These are phyloP conservation scores for Acorus gramineus DNA, from an alignment of 106 monocot species.

Conservation along the genomic window DNA sequence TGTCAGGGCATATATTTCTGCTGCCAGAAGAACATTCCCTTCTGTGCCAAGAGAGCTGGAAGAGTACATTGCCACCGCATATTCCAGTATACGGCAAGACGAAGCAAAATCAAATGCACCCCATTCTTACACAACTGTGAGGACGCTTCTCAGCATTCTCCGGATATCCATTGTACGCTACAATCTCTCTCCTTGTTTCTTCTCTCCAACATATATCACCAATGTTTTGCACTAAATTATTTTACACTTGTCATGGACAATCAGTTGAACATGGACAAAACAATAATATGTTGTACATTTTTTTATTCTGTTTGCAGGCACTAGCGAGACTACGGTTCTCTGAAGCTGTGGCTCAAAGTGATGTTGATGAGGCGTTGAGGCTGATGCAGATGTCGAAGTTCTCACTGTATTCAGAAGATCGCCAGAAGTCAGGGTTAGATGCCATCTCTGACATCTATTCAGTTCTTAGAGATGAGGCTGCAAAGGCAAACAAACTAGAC, in stretches of 20 bases:
- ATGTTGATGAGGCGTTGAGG: conserved; percentile 91
- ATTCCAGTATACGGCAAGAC: conserved; percentile 93
- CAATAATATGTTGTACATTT: background rate
- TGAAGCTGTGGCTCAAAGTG: conserved; percentile 84
- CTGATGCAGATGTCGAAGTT: conserved; percentile 99
- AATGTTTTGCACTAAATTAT: too few species aligned
- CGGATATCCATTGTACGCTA: conserved; percentile 86
- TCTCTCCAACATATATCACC: background rate
- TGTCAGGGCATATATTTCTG: conserved; percentile 80
- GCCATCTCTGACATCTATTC: conserved; percentile 99
- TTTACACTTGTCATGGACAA: too few species aligned
- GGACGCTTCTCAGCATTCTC: conserved; percentile 94
- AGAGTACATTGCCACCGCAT: conserved; percentile 94
- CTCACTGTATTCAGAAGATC: conserved; percentile 87
- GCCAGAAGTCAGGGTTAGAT: conserved; percentile 90
- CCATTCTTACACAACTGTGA: conserved; percentile 88
- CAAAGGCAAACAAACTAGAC: conserved; percentile 68
- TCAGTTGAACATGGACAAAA: background rate
- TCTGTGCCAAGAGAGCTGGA: conserved; percentile 82
- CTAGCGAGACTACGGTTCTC: conserved; percentile 95
- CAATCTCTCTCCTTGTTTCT: background rate
- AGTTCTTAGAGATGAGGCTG: conserved; percentile 87
- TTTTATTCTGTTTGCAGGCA: conserved; percentile 33
- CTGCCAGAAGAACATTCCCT: conserved; percentile 74
- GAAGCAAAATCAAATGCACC: conserved; percentile 96